Evolutionary conservation across 2,329 filamentous ascomycete genomes (phyloP).

Genomic region (Venturiaceae sp.): DNA sequence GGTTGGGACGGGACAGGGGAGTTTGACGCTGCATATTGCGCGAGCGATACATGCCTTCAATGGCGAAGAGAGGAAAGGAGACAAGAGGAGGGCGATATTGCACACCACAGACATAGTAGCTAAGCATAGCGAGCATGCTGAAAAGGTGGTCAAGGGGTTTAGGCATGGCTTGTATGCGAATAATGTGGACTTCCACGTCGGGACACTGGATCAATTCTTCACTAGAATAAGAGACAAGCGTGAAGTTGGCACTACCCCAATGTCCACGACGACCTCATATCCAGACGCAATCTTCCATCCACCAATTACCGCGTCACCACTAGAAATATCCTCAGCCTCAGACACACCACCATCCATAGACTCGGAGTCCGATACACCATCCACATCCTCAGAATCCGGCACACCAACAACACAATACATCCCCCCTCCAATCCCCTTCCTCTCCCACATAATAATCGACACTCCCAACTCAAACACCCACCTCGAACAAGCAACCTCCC

Average conservation of each 20-base stretch:
- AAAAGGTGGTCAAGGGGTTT: slow-evolving; percentile 56
- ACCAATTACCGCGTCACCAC: not conserved
- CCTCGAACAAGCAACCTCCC: slow-evolving; percentile 40
- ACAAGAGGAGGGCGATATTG: slow-evolving; percentile 54
- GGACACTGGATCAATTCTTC: slow-evolving; percentile 56
- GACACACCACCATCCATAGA: not conserved
- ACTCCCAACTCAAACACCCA: slow-evolving; percentile 53
- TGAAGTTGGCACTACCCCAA: slow-evolving; percentile 24
- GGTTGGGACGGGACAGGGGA: slow-evolving; percentile 77
- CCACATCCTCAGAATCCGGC: not conserved
- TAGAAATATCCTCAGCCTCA: not conserved
- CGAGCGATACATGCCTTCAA: slow-evolving; percentile 69
- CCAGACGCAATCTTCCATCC: not conserved
- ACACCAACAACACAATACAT: not conserved
- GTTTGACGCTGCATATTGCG: slow-evolving; percentile 64
- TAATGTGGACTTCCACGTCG: slow-evolving; percentile 66
- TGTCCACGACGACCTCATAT: not conserved
- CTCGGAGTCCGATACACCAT: not conserved
- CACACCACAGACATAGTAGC: slow-evolving; percentile 62
- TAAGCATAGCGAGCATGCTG: slow-evolving; percentile 54
- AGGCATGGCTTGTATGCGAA: slow-evolving; percentile 59
- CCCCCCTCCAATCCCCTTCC: slow-evolving; percentile 32
- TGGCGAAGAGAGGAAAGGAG: slow-evolving; percentile 32
- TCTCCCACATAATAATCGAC: slow-evolving; percentile 65
- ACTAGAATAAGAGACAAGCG: slow-evolving; percentile 15